These are phyloP conservation scores for Pulveroboletus frians DNA, from an alignment of 768 basidiomycete species.

Conservation along the genomic window DNA sequence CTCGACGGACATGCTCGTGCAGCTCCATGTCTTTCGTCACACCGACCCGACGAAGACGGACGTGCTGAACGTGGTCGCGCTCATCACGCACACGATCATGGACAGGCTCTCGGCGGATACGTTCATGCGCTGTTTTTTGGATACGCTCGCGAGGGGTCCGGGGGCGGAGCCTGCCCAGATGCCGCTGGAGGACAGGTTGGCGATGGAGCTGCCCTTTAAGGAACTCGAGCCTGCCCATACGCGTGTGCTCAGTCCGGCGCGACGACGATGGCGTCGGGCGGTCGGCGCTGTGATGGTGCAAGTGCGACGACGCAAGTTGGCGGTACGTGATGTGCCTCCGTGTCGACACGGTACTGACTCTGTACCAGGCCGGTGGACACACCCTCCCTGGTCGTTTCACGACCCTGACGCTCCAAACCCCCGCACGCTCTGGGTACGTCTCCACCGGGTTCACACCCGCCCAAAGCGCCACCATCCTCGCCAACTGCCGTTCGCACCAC, in stretches of 20 bases:
- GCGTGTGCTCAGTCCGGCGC: conserved; percentile 30
- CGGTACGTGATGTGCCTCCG: too few relatives aligned
- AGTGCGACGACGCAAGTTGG: conserved; percentile 30
- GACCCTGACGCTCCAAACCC: conserved; percentile 29
- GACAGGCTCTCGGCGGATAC: conserved; percentile 44
- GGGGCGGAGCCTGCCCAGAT: conserved; percentile 8
- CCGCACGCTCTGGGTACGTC: conserved; percentile 33
- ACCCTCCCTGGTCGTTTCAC: conserved; percentile 44
- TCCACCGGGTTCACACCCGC: conserved; percentile 24
- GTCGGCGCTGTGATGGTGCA: conserved; percentile 36
- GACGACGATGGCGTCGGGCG: conserved; percentile 43
- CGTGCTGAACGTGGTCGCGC: conserved; percentile 39
- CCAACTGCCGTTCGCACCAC: conserved; percentile 36
- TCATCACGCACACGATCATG: conserved; percentile 45
- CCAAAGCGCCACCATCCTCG: conserved; percentile 29
- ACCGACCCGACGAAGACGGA: conserved; percentile 27
- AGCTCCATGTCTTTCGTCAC: conserved; percentile 39
- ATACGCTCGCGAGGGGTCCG: conserved; percentile 29
- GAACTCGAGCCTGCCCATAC: conserved; percentile 32
- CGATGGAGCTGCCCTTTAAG: conserved; percentile 37
- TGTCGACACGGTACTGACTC: too few relatives aligned
- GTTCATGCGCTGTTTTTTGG: conserved; percentile 41
- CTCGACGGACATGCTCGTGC: conserved; percentile 39
- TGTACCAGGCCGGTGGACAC: conserved; percentile 54
- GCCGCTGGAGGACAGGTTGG: conserved; percentile 37